These are phyloP conservation scores for Camellia lanceoleosa DNA, from an alignment of 148 eudicot species.

Conservation along the genomic window DNA sequence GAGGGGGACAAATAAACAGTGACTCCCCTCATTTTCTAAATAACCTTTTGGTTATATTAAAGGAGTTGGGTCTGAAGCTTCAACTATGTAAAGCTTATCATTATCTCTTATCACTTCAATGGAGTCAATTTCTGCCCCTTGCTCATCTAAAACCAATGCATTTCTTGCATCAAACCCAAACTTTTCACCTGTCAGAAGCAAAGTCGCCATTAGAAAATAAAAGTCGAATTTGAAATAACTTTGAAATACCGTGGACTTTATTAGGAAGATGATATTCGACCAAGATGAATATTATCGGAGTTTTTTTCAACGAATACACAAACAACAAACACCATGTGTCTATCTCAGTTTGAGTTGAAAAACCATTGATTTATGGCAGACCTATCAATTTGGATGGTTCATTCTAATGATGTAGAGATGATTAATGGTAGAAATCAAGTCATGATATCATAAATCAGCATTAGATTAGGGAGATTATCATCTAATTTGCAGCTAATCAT, in stretches of 20 bases:
- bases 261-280: too few relatives aligned
- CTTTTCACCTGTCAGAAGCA: slow-evolving; percentile 50
- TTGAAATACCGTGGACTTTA: too few relatives aligned
- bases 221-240: background rate
- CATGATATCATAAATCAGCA: background rate
- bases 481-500: background rate
- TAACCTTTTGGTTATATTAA: background rate
- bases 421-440: background rate
- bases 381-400: background rate
- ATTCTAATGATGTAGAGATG: background rate
- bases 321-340: too few relatives aligned
- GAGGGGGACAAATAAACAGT: too few relatives aligned
- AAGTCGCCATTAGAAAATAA: background rate
- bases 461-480: background rate
- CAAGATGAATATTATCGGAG: too few relatives aligned
- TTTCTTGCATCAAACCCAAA: slow-evolving; percentile 53
- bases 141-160: slow-evolving; percentile 48
- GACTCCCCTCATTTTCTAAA: background rate
- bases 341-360: too few relatives aligned
- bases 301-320: too few relatives aligned
- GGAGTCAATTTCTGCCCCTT: slow-evolving; percentile 70
- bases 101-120: slow-evolving; percentile 75
- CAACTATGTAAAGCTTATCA: slow-evolving; percentile 58
- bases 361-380: background rate
- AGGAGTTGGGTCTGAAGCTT: slow-evolving; percentile 8